A percentile compares a stretch with the other conserved stretches of the same genome.
These are phyloP conservation scores for Nakazawaea anatomiae DNA, from an alignment of 805 yeast genomes.

Conservation along the genomic window DNA sequence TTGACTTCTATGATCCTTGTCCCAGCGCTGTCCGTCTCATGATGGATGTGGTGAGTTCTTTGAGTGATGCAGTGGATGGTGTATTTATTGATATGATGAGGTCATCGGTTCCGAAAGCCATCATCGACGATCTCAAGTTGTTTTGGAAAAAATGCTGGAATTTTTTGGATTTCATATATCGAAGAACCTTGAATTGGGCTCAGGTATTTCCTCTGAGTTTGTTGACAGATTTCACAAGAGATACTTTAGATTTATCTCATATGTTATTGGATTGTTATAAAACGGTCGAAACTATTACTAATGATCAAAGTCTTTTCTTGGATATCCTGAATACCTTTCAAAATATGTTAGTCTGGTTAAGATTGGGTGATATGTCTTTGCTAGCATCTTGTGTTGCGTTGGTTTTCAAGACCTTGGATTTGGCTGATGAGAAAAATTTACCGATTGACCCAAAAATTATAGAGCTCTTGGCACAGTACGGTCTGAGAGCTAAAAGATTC, in stretches of 20 bases:
- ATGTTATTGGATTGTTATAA: constrained; percentile 60
- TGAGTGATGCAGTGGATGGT: constrained; percentile 66
- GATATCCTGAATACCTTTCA: constrained; percentile 58
- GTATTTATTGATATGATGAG: constrained; percentile 25
- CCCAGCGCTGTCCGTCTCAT: constrained; percentile 69
- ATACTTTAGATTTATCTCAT: constrained; percentile 74
- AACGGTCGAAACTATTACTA: constrained; percentile 32
- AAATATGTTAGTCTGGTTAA: constrained; percentile 71
- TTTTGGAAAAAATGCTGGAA: constrained; percentile 76
- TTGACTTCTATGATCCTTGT: constrained; percentile 61
- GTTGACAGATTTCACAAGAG: constrained; percentile 79
- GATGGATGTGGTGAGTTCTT: constrained; percentile 62
- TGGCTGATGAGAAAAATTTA: constrained; percentile 51
- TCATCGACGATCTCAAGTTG: constrained; percentile 19
- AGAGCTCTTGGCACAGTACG: constrained; percentile 54
- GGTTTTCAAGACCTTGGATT: constrained; percentile 58
- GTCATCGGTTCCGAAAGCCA: constrained; percentile 1
- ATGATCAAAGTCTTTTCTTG: constrained; percentile 34
- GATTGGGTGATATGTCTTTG: constrained; percentile 74
- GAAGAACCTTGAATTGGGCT: constrained; percentile 74
- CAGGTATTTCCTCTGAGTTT: constrained; percentile 45
- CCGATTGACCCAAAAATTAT: constrained; percentile 46
- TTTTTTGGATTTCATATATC: constrained; percentile 63
- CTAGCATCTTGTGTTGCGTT: constrained; percentile 67
- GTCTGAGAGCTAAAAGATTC: constrained; percentile 57